These are phyloP conservation scores for Thalassiosira profunda DNA, from an alignment of 108 stramenopile genomes.

Conservation along the genomic window DNA sequence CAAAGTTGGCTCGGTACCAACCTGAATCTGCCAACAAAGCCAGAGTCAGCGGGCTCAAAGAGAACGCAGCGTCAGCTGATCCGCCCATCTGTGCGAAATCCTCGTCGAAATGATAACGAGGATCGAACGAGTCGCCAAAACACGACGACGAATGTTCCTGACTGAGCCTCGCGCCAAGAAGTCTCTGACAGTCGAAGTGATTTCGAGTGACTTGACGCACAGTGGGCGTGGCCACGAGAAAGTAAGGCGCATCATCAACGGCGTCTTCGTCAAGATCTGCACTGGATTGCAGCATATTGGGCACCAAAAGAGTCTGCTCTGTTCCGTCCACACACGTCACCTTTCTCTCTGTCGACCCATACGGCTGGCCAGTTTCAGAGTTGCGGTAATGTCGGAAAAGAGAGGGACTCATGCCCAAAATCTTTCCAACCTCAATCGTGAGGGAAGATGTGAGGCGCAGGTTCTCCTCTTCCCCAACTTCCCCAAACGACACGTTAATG, in stretches of 20 bases:
- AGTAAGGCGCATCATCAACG: background rate
- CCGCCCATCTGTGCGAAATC: slow-evolving; percentile 18
- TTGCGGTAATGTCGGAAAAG: slow-evolving; percentile 77
- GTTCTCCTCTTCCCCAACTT: slow-evolving; percentile 54
- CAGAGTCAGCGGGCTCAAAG: slow-evolving; percentile 45
- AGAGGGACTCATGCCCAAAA: slow-evolving; percentile 77
- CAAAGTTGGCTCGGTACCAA: slow-evolving; percentile 70
- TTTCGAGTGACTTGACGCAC: slow-evolving; percentile 49
- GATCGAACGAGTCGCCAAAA: slow-evolving; percentile 62
- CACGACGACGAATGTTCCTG: slow-evolving; percentile 34
- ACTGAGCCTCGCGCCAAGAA: slow-evolving; percentile 42
- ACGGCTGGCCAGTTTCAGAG: slow-evolving; percentile 63
- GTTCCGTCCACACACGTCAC: slow-evolving; percentile 49
- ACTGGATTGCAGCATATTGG: slow-evolving; percentile 31
- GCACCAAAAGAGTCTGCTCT: slow-evolving; percentile 20
- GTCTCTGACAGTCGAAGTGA: slow-evolving; percentile 51
- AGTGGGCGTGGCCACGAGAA: slow-evolving; percentile 50
- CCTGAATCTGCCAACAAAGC: slow-evolving; percentile 53
- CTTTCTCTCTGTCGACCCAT: slow-evolving; percentile 22
- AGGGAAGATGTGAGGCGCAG: slow-evolving; percentile 32
- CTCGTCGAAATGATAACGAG: slow-evolving; percentile 49
- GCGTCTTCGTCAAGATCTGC: slow-evolving; percentile 10
- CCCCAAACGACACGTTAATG: slow-evolving; percentile 74
- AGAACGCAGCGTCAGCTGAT: slow-evolving; percentile 40
- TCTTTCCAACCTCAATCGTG: slow-evolving; percentile 50